Percentiles rank a stretch among this genome's conserved stretches.
Conservation (phyloP, 257 asterid genomes). For the Rehmannia glutinosa region DNA sequence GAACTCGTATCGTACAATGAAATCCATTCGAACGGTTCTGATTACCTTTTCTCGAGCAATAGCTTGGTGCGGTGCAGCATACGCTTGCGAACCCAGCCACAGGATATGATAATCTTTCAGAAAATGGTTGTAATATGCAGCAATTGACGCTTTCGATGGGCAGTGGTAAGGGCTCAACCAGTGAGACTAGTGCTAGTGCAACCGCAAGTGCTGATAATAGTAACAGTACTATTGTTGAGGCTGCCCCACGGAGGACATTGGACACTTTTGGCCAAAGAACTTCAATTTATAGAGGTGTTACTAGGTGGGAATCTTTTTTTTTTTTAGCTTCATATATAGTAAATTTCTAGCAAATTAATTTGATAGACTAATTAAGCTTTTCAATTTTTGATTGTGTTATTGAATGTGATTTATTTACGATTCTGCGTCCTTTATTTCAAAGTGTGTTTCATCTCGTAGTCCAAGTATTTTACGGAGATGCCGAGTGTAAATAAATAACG, state of each 20-base stretch:
- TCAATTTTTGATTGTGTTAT: no score
- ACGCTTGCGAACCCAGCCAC: conserved; percentile 15
- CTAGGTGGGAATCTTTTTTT: conserved; percentile 42
- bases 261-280: conserved; percentile 98
- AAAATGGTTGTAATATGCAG: conserved; percentile 53
- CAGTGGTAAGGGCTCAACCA: conserved; percentile 54
- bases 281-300: conserved; percentile 90
- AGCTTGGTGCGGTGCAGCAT: conserved; percentile 37
- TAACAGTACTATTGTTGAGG: conserved; percentile 51
- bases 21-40: conserved; percentile 44
- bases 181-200: conserved; percentile 30
- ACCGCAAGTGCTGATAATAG: conserved; percentile 41
- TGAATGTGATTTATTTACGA: neutral
- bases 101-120: conserved; percentile 40
- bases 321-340: no score
- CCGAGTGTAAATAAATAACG: no score
- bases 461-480: no score
- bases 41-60: conserved; percentile 45
- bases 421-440: no score
- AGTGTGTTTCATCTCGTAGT: no score
- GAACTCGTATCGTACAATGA: conserved; percentile 49
- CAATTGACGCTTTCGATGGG: conserved; percentile 80
- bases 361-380: neutral
- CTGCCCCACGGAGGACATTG: conserved; percentile 58
- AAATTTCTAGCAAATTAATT: no score